phyloP scores from a whole-genome alignment of 2,329 filamentous ascomycete species.

The Alternaria dauci region DNA sequence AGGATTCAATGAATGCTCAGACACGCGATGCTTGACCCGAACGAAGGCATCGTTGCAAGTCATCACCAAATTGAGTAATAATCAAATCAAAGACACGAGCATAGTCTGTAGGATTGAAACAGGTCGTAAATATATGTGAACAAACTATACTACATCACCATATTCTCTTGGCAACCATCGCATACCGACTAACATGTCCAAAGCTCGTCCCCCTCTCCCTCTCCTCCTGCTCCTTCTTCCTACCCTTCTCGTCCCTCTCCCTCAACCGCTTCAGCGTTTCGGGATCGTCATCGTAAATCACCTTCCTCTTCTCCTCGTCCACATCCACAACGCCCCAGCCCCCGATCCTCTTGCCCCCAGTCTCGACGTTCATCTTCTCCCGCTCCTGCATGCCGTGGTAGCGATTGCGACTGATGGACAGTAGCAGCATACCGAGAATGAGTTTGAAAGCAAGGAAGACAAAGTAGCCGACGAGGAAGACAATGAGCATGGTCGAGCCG shows the following conservation, averaged over 20 bases:
- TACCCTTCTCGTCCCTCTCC: conserved; percentile 69
- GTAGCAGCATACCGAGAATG: conserved; percentile 84
- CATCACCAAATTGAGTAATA: background rate
- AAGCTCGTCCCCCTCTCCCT: conserved; percentile 64
- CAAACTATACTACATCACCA: conserved; percentile 67
- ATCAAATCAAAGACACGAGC: background rate
- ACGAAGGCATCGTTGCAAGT: background rate
- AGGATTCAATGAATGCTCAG: background rate
- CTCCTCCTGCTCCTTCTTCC: conserved; percentile 65
- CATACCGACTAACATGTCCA: conserved; percentile 79
- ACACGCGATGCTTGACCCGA: background rate
- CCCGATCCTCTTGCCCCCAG: conserved; percentile 77
- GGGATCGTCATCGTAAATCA: conserved; percentile 86
- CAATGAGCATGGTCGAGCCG: conserved; percentile 79
- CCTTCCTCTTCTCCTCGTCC: conserved; percentile 82
- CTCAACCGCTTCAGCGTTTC: conserved; percentile 71
- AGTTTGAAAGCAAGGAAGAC: conserved; percentile 84
- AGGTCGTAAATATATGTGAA: background rate
- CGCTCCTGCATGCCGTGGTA: conserved; percentile 82
- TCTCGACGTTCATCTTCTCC: conserved; percentile 65
- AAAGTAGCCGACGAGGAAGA: conserved; percentile 86
- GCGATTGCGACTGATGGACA: conserved; percentile 79
- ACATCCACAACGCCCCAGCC: conserved; percentile 88
- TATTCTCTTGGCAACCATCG: conserved; percentile 96
- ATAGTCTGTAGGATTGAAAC: background rate